Percentiles rank a stretch among this genome's conserved stretches.
These are phyloP conservation scores for Aureobasidium namibiae DNA, from an alignment of 2,329 filamentous ascomycete species.

Conservation along the genomic window DNA sequence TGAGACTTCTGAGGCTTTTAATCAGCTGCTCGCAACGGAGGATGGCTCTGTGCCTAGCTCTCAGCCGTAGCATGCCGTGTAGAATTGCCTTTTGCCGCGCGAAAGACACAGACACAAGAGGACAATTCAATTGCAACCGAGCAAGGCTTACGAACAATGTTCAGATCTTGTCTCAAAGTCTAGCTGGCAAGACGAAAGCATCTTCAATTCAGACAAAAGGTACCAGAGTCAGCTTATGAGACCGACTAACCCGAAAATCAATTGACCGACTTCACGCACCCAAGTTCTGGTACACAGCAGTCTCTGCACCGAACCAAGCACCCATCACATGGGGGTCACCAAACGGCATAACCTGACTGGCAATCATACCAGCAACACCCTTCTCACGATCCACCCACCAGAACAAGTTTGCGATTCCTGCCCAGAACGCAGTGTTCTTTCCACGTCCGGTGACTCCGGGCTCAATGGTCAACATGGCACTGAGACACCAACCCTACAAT, in stretches of 20 bases:
- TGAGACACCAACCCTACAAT: conserved; percentile 53
- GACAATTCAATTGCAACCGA: neutral
- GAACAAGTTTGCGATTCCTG: conserved; percentile 30
- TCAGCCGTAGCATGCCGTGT: neutral
- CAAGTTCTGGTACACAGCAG: conserved; percentile 13
- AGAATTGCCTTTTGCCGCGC: neutral
- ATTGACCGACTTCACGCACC: neutral
- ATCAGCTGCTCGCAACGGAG: neutral
- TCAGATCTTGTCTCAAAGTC: neutral
- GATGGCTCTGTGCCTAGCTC: neutral
- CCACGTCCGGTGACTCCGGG: conserved; percentile 28
- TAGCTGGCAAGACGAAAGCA: neutral
- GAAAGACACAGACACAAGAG: no score
- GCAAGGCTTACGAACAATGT: neutral
- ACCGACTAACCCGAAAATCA: neutral
- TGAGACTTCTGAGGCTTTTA: neutral
- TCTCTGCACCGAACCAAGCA: conserved; percentile 26
- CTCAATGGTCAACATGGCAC: conserved; percentile 28
- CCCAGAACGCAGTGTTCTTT: conserved; percentile 28
- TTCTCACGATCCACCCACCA: conserved; percentile 32
- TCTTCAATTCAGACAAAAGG: neutral
- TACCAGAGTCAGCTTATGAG: neutral
- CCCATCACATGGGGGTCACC: conserved; percentile 26
- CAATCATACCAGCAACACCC: conserved; percentile 32
- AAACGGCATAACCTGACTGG: conserved; percentile 30